Base-by-base conservation (phyloP, 2,329 filamentous ascomycete species). In the Hypoxylon rubiginosum region DNA sequence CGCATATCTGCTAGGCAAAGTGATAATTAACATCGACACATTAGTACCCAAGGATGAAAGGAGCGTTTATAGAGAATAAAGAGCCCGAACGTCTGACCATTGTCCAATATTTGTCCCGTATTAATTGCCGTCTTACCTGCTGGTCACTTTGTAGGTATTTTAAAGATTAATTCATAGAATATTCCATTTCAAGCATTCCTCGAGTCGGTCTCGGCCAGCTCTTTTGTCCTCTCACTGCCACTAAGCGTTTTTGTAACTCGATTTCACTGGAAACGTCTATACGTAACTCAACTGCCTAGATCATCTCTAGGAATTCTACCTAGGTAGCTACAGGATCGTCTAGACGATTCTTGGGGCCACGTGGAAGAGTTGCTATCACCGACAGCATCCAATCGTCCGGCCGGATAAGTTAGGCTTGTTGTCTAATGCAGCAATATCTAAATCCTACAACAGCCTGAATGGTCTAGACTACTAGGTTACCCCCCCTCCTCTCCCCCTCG, bases 361-460 rank as follows among this genome's bases (percentile, higher is more conserved):
- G 28, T 30, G 45, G 28, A 56, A 51, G 28, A 17, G 6, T 43
- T 17, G 7, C 50, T 41, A 32, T 30, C 15, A 24, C 21, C 28
- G 11, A 21, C 26, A 21, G 15, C 13, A 41, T 45, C 45, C 34
- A 56, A 53, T 57, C 46, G 9, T 11, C 21, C 30, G 19, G n/a
- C 43, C 45, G 56, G 55, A 32, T 57, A 49, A 54, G 41, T 57
- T 39, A 24, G 17, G 28, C 36, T 6, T 17, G 55, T 2, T 46
- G 39, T 19, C 43, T 17, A 15, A 32, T 34, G 49, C 28, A 56
- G 58, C 32, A 58, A 50, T 67, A 54, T 53, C 9, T 9, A 19
- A 39, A 15, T 21, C n/a, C 17, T 13, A 65, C 26, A 56, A 62
- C 50, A 70, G 68, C 68, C 68, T 70, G 60, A 66, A 68, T 66